Evolutionary conservation across 495 filamentous ascomycete genomes (phyloP).

Genomic region (Trypethelium eluteriae): DNA sequence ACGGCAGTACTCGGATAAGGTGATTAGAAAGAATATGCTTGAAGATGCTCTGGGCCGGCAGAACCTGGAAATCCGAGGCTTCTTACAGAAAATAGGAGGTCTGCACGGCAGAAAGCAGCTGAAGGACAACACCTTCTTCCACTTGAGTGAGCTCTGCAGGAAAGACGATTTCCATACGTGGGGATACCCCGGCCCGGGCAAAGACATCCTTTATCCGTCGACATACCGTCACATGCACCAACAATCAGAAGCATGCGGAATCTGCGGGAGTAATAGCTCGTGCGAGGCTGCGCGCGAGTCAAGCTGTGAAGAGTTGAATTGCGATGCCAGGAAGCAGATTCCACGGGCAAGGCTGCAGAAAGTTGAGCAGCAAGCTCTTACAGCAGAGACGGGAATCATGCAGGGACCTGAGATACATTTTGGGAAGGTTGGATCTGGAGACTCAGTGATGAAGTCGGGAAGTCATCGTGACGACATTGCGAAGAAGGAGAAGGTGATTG

Average conservation of each 20-base stretch:
- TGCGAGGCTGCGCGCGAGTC: constrained; percentile 1
- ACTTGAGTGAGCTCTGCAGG: neutral
- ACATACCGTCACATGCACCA: constrained; percentile 11
- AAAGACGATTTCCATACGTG: neutral
- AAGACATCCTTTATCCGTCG: neutral
- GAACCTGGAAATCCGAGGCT: neutral
- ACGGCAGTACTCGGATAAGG: neutral
- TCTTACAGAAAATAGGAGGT: neutral
- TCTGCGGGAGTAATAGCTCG: neutral
- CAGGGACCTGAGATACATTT: constrained; percentile 25
- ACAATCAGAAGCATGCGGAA: neutral
- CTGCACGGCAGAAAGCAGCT: neutral
- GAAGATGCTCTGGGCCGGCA: neutral
- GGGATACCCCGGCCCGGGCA: neutral
- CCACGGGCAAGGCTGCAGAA: neutral
- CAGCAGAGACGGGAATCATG: neutral
- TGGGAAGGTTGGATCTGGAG: constrained; percentile 36
- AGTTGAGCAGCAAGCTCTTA: neutral
- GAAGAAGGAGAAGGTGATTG: constrained; percentile 17
- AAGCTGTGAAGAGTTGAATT: constrained; percentile 14
- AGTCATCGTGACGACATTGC: constrained; percentile 15
- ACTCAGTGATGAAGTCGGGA: constrained; percentile 31
- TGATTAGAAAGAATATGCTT: neutral
- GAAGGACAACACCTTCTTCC: neutral
- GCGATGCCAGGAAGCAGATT: neutral